A percentile compares a stretch with the other conserved stretches of the same genome.
These are phyloP conservation scores for Plasmodium gallinaceum DNA, from an alignment of 169 alveolate genomes.

Conservation along the genomic window DNA sequence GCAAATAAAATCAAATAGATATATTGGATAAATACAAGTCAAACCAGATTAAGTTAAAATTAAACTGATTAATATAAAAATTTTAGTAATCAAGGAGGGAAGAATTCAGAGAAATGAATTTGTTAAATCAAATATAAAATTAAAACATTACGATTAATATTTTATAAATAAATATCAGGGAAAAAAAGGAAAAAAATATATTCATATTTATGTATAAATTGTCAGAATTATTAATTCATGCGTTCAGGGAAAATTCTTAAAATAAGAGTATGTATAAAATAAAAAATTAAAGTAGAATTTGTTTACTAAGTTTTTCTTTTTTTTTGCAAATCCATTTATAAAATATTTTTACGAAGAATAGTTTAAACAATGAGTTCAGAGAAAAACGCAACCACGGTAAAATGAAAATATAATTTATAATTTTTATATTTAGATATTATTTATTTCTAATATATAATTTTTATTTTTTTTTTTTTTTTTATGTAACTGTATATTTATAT, in stretches of 20 bases:
- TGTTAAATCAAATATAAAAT: neutral
- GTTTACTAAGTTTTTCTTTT: constrained; percentile 20
- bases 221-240: neutral
- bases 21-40: too few relatives aligned
- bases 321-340: constrained; percentile 7
- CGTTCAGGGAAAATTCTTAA: neutral
- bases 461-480: neutral
- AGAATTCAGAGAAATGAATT: neutral
- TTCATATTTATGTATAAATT: neutral
- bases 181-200: neutral
- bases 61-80: too few relatives aligned
- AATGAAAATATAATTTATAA: neutral
- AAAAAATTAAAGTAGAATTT: neutral
- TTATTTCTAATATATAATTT: too few relatives aligned
- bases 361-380: constrained; percentile 62
- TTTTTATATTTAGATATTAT: neutral
- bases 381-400: constrained; percentile 74
- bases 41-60: too few relatives aligned
- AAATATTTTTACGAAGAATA: constrained; percentile 5
- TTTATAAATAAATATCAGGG: too few relatives aligned
- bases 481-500: neutral
- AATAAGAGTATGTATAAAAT: constrained; percentile 10
- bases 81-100: neutral
- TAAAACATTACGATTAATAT: too few relatives aligned
- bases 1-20: too few relatives aligned